Percentiles rank a stretch among this genome's conserved stretches.
Conservation (phyloP, 202 grass and related monocot species). For the Brachypodium distachyon region DNA sequence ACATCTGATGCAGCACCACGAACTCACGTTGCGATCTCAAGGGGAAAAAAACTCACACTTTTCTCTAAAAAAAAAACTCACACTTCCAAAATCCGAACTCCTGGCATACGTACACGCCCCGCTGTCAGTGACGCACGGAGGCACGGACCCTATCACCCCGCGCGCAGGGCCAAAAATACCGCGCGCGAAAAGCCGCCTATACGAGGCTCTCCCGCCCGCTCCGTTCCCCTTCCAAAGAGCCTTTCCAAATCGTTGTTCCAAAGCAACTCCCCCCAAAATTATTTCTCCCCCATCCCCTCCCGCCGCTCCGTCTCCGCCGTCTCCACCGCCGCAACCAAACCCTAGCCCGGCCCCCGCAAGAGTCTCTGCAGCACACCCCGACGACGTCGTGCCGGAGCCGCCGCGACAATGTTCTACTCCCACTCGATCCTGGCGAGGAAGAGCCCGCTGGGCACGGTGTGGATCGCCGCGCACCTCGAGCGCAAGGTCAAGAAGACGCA, state of each 20-base stretch:
- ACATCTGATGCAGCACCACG: no score
- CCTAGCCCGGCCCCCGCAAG: background rate
- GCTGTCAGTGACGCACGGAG: background rate
- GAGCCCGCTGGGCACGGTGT: conserved; percentile 58
- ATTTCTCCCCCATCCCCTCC: background rate
- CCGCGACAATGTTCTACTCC: conserved; percentile 76
- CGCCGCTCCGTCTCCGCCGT: background rate
- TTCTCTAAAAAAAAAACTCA: no score
- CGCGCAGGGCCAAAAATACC: background rate
- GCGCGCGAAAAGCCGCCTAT: background rate
- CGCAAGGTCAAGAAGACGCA: conserved; percentile 84
- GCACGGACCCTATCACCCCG: no score
- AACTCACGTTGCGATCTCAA: no score
- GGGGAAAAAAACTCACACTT: no score
- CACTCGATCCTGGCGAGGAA: conserved; percentile 77
- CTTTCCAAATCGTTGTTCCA: no score
- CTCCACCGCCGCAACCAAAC: background rate
- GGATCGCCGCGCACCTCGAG: conserved; percentile 94
- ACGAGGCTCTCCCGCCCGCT: background rate
- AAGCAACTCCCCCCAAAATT: background rate
- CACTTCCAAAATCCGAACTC: no score
- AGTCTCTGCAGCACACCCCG: no score
- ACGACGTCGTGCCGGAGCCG: no score
- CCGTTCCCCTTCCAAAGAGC: background rate
- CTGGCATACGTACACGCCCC: no score